Base-by-base conservation (phyloP, 2,329 filamentous ascomycete genomes). In the Trichothecium sympodiale region DNA sequence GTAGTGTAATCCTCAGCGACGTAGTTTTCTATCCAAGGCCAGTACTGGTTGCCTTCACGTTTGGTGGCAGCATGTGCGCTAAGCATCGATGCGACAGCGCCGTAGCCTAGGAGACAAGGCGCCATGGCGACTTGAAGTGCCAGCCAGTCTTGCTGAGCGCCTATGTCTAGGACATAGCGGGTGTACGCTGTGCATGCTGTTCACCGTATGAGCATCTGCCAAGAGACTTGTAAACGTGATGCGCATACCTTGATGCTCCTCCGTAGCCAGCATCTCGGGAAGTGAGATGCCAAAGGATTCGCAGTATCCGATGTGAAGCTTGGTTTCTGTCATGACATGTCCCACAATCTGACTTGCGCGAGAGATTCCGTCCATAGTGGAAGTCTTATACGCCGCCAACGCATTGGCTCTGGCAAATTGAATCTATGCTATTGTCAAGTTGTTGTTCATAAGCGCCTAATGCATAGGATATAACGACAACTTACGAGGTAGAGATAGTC, bases 11-110 rank as follows among this genome's bases (percentile, higher is more conserved):
- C 83, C 1, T 84, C 78, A 3, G 79, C 82, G 13, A 83, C 74
- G 52, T 95, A 96, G 50, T 85, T 93, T 52, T 88, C 69, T 45
- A 96, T 85, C 89, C 89, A 96, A 31, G 77, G 72, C 80, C 83
- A 91, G 61, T 94, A 96, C 14, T 61, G 67, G 53, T 89, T 93
- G 0, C 65, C 74, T 29, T 68, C 66, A 28, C 68, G 67, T 41
- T 64, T 64, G 26, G 77, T 81, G n/a, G 62, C 65, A 33, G 69
- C 60, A 41, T 83, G 77, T 12, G 64, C 64, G 46, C 77, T 68
- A 3, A 94, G 65, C 48, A 84, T 72, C 48, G 70, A 69, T 5
- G 84, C 89, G 40, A 93, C 83, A 38, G 75, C 74, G 8, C 80
- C 80, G 54, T 96, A 95, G 29, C 89, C 89, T n/a, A 95, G 71